Base-by-base conservation (phyloP, 176 grass and related monocot species). In the Dactylis glomerata region DNA sequence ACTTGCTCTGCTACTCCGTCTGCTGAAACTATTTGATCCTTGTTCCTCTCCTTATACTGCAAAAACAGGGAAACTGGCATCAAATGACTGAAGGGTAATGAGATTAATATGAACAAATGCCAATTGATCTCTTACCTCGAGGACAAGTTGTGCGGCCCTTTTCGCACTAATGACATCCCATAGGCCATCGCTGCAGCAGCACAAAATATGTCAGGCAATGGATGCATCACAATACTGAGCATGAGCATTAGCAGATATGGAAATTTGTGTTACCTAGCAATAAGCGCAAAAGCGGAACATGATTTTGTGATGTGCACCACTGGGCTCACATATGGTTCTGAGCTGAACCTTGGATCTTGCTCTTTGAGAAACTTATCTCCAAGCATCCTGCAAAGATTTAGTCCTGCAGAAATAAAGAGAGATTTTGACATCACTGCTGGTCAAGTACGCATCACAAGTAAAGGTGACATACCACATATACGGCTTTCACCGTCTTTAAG, bases 301-400 rank as follows among this genome's bases (percentile, higher is more conserved):
- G 74, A 71, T 76, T 87, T 92, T 19, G 85, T 68, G 27, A 94
- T 75, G 57, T 40, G 73, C 27, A 92, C 87, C 5, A 69, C 87
- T 71, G 89, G 68, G 62, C 92, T 94, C 61, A 94, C 71, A 64
- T 88, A 90, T n/a, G 92, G 92, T 52, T 94, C 89, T 27, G 90
- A 83, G n/a, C 89, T 94, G 76, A 94, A 94, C 32, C 87, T 85
- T 36, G 81, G 54, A 64, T 94, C 92, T 88, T 94, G 87, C 75
- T 87, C 90, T 79, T 94, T 94, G 22, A 92, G 68, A 85, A 92
- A 94, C 81, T 84, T 90, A 19, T 94, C 92, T 71, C 92, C 92
- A 57, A 94, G 66, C 90, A 94, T 92, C 87, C 92, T 87, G 46
- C 92, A 57, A 20, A 94, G 81, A 77, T 94, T 94, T 77, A 94